phyloP scores from a whole-genome alignment of 331 rosid species.

The Cydonia oblonga region DNA sequence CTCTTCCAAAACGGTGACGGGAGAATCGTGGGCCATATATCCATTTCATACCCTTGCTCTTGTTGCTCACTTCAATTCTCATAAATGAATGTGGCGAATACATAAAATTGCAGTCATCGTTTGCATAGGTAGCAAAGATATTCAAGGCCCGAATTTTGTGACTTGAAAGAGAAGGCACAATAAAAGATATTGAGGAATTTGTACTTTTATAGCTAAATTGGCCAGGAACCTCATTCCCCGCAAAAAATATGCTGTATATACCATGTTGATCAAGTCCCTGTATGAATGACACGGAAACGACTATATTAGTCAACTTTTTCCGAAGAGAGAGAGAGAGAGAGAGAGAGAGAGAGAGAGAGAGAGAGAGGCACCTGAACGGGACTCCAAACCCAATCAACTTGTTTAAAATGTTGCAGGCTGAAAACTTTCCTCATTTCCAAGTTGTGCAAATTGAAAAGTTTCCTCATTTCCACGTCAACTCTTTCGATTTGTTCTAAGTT shows the following conservation, averaged over 20 bases:
- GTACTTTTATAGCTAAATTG: background rate
- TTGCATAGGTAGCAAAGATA: background rate
- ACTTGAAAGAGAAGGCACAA: background rate
- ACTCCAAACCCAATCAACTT: background rate
- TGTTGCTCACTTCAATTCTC: background rate
- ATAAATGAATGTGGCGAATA: accelerated
- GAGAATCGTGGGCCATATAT: background rate
- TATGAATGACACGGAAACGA: background rate
- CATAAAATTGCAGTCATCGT: accelerated
- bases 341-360: background rate
- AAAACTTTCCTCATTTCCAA: background rate
- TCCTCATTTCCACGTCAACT: background rate
- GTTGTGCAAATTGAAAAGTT: background rate
- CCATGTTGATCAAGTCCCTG: background rate
- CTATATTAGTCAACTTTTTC: too few relatives aligned
- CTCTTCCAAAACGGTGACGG: background rate
- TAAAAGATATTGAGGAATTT: background rate
- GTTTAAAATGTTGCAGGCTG: background rate
- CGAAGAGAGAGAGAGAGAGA: too few relatives aligned
- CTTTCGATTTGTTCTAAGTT: background rate
- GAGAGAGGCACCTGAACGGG: background rate
- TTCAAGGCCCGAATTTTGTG: background rate
- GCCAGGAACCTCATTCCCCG: background rate
- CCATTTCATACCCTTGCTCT: background rate
- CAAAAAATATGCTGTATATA: background rate